Conservation (phyloP, 1,284 basidiomycete species). For the Cryptococcus floricola region DNA sequence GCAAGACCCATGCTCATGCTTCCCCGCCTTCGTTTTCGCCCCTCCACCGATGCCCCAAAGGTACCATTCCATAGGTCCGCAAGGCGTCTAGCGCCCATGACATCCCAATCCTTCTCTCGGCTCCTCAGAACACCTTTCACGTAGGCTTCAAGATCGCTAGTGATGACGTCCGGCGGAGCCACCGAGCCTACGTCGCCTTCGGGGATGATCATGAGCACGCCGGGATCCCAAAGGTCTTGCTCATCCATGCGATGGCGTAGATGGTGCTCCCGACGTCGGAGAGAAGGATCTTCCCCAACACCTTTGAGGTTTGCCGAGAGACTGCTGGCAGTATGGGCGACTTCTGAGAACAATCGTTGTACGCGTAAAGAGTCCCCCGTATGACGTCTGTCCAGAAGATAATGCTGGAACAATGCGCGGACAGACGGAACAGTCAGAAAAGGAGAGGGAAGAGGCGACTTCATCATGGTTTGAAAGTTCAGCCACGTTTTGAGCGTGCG, state of each 20-base stretch:
- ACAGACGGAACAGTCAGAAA: slow-evolving; percentile 32
- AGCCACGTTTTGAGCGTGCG: slow-evolving; percentile 40
- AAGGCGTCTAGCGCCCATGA: slow-evolving; percentile 39
- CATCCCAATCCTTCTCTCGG: slow-evolving; percentile 42
- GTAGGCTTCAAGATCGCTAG: slow-evolving; percentile 40
- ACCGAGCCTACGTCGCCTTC: slow-evolving; percentile 26
- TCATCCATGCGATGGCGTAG: slow-evolving; percentile 17
- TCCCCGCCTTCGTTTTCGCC: slow-evolving; percentile 1
- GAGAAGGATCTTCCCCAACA: slow-evolving; percentile 33
- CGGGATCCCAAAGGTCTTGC: slow-evolving; percentile 17
- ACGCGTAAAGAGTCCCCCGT: slow-evolving; percentile 37
- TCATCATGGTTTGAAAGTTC: slow-evolving; percentile 18
- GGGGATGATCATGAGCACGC: slow-evolving; percentile 34
- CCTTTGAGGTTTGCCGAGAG: slow-evolving; percentile 40
- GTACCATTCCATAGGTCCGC: slow-evolving; percentile 41
- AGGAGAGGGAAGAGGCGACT: neutral
- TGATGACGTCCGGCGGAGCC: slow-evolving; percentile 39
- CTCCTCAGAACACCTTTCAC: slow-evolving; percentile 36
- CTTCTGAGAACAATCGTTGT: slow-evolving; percentile 38
- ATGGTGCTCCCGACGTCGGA: slow-evolving; percentile 41
- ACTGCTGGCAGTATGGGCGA: slow-evolving; percentile 34
- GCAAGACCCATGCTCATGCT: neutral
- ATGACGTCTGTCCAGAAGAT: slow-evolving; percentile 29
- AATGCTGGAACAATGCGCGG: slow-evolving; percentile 26
- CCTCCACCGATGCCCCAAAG: slow-evolving; percentile 10